Evolutionary conservation across 148 eudicot genomes (phyloP).

Genomic region (Rhododendron vialii): DNA sequence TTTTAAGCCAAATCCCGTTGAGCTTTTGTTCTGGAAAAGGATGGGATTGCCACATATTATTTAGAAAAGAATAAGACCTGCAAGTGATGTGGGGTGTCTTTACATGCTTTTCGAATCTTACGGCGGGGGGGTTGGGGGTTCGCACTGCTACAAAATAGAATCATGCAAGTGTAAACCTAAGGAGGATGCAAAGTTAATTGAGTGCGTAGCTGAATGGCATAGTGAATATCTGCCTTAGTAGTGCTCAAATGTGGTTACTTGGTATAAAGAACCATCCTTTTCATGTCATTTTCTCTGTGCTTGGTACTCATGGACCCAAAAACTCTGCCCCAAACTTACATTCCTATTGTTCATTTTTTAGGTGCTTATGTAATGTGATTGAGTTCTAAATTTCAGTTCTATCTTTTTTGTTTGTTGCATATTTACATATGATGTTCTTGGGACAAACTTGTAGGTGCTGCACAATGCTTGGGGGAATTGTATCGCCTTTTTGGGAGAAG

Average conservation of each 20-base stretch:
- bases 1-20: neutral
- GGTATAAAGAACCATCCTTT: neutral
- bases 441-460: slow-evolving; percentile 61
- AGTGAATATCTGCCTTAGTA: neutral
- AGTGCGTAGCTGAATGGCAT: neutral
- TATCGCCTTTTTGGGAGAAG: slow-evolving; percentile 81
- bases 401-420: neutral
- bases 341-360: neutral
- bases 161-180: neutral
- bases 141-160: no score
- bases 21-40: neutral
- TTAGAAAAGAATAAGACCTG: neutral
- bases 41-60: neutral
- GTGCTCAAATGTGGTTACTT: neutral
- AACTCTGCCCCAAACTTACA: neutral
- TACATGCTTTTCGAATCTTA: no score
- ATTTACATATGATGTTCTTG: slow-evolving; percentile 9
- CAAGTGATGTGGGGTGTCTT: neutral
- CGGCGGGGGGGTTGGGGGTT: no score
- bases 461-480: slow-evolving; percentile 90
- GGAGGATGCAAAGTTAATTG: neutral
- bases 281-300: neutral
- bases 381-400: neutral
- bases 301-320: neutral
- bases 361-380: neutral